Base-by-base conservation (phyloP, 2,329 filamentous ascomycete species). In the Sclerotinia minor region DNA sequence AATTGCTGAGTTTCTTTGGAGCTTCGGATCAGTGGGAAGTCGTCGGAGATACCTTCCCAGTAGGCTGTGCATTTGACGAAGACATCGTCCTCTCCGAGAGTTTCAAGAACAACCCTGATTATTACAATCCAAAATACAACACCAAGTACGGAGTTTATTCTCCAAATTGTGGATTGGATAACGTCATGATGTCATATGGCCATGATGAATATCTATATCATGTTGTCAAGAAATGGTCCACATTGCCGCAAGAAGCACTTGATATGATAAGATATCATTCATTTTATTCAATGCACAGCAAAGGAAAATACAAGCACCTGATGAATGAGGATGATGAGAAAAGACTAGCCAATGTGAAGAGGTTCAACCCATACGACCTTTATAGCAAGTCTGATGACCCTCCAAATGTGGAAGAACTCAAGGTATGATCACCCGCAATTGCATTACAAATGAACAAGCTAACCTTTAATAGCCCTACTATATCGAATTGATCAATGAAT, bases 201-300 rank as follows among this genome's bases (percentile, higher is more conserved):
- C 91, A 94, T 78, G 91, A 94, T 77, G 91, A 94, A 81, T 94
- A 93, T 79, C 83, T 94, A 58, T 97, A 96, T 82, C 89, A 92
- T 75, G 89, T 96, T 70, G 87, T 91, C 79, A 93, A 92, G 82
- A 89, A 91, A 71, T 92, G 96, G 82, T 89, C 86, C 60, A 89
- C 82, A 0, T 83, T 97, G 54, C 93, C 93, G 0, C 83, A 85
- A 58, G 92, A 96, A 83, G 91, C 90, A 0, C 84, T 97, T 15
- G 93, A 92, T 69, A 96, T 97, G 92, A 95, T 97, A 78, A 64
- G 93, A 67, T 96, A 96, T 80, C 93, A 97, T 81, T 92, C 89
- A 7, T 96, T 96, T 81, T 97, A 97, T 80, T 89, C 93, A 21
- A 97, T 92, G 93, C 93, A 96, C 80, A 87, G 84, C 70, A 89